Conservation (phyloP, 139 green algal species). For the Closterium sp. region DNA sequence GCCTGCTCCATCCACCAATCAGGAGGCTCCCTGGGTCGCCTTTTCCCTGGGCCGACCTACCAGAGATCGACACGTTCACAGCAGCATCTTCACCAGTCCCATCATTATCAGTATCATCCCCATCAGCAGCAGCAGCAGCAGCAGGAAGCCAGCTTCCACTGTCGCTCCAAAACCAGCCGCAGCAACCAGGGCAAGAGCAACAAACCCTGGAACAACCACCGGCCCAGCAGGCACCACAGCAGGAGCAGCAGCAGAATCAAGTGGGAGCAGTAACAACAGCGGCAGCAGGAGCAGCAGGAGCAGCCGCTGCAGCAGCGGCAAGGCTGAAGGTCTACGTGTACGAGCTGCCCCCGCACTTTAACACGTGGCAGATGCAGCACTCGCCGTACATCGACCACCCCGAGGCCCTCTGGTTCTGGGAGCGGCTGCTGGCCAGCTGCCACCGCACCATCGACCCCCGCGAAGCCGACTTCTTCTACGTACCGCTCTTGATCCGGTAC, state of each 20-base stretch:
- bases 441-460: conserved; percentile 38
- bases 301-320: background rate
- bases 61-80: background rate
- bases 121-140: background rate
- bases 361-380: conserved; percentile 19
- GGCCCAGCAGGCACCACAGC: background rate
- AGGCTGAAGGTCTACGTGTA: conserved; percentile 26
- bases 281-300: background rate
- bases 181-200: background rate
- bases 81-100: background rate
- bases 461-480: conserved; percentile 52
- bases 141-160: background rate
- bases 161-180: background rate
- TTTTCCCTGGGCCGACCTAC: background rate
- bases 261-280: background rate
- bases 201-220: too few species aligned
- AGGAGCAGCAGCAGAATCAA: background rate
- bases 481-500: conserved; percentile 30
- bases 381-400: conserved; percentile 3
- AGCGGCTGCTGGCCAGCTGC: conserved; percentile 38
- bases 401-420: conserved; percentile 23
- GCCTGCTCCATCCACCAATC: background rate
- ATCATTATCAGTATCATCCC: too few species aligned
- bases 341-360: conserved; percentile 29
- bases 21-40: background rate